These are phyloP conservation scores for Lodderomyces orthopsilosis DNA, from an alignment of 1,139 yeast genomes.

Conservation along the genomic window DNA sequence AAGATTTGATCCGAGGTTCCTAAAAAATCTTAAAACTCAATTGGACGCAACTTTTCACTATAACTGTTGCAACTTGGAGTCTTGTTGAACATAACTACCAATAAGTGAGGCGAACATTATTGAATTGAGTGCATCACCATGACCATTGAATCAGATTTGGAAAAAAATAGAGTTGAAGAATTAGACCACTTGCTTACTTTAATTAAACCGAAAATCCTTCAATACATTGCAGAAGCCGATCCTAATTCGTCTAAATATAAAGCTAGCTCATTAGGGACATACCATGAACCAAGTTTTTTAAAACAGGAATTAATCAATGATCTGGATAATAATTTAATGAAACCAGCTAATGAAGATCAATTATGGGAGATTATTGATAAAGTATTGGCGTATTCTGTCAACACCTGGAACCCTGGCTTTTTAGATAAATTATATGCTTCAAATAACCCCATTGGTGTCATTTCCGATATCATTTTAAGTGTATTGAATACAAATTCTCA, in stretches of 20 bases:
- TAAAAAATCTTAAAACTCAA: neutral
- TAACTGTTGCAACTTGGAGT: too few species aligned
- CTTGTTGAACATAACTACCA: too few species aligned
- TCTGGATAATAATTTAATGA: constrained; percentile 13
- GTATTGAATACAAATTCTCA: constrained; percentile 80
- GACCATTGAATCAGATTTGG: constrained; percentile 22
- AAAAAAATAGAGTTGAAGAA: constrained; percentile 37
- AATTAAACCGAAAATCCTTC: constrained; percentile 37
- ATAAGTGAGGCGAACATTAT: too few species aligned
- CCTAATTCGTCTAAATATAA: constrained; percentile 26
- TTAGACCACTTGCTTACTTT: constrained; percentile 31
- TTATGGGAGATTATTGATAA: constrained; percentile 52
- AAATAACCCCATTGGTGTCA: constrained; percentile 79
- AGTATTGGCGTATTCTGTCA: constrained; percentile 66
- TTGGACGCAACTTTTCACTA: too few species aligned
- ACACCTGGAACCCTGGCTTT: constrained; percentile 87
- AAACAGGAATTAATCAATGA: constrained; percentile 23
- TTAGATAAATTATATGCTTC: constrained; percentile 82
- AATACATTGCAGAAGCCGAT: constrained; percentile 36
- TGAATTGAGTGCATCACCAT: too few species aligned
- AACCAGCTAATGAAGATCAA: constrained; percentile 20
- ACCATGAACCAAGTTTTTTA: constrained; percentile 35
- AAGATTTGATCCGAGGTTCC: neutral
- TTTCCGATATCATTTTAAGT: constrained; percentile 68
- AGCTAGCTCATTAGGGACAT: constrained; percentile 34